Evolutionary conservation across 352 stramenopile genomes (phyloP), one percentile per base, ranked within the genome.

Genomic region (Phytophthora idaei): DNA sequence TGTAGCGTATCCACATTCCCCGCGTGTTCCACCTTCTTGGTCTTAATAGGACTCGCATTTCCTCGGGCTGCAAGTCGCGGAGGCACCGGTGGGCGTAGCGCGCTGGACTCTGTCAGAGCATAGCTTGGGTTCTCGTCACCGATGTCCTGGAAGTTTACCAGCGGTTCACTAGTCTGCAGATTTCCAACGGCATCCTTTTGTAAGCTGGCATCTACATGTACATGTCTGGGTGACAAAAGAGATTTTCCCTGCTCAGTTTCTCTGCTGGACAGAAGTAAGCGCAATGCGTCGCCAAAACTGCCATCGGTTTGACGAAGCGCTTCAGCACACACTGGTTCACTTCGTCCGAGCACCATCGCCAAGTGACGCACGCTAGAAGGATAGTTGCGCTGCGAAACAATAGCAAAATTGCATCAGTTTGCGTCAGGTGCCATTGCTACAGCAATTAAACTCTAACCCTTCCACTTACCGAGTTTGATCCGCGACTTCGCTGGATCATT

Each of bases 111-210:
- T 4, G 73, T 49, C 8, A 96, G 73, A 27, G 69, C 65, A 29
- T 95, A 96, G 39, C 82, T 95, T 29, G 82, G 75, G 44, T 96
- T 96, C 54, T 96, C 87, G 11, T 93, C 86, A 21, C 81, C 77
- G 6, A 90, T 70, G 21, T 93, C 86, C 71, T 94, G 85, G 5
- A 89, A 78, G 28, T 76, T 87, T 47, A 85, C 63, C 27, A 84
- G 34, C 2, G 57, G 62, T 32, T 76, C 69, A 21, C 34, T 59
- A 46, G 29, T 25, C 25, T 64, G 34, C 4, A 42, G 15, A 48
- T 32, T 61, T 15, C 14, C 5, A 37, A 0, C 32, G n/a, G 36
- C 12, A 15, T 39, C 36, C 21, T 21, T 21, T 21, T 21, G 21
- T 21, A 21, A 21, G 3, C 14, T 25, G 37, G 10, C 4, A 21